phyloP scores from a whole-genome alignment of 805 yeast species.

The Candida boidinii region DNA sequence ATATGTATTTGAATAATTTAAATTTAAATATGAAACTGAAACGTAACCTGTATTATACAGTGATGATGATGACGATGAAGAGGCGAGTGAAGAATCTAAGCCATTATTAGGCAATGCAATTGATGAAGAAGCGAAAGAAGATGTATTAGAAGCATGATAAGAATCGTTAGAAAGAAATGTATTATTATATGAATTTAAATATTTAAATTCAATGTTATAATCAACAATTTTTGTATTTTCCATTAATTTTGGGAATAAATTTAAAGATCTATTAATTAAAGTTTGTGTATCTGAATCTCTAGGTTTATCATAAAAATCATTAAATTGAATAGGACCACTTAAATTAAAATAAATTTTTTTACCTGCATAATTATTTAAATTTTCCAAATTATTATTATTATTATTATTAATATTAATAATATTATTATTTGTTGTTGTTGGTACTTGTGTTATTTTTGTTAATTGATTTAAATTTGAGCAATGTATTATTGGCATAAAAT shows the following conservation, averaged over 20 bases:
- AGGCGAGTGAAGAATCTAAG: too few relatives aligned
- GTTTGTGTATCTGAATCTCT: constrained; percentile 16
- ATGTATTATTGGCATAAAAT: constrained; percentile 9
- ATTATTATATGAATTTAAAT: neutral
- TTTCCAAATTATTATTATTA: too few relatives aligned
- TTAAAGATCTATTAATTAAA: constrained; percentile 7
- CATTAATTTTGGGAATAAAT: constrained; percentile 10
- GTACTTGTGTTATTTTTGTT: constrained; percentile 10
- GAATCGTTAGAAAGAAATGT: too few relatives aligned
- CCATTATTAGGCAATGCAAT: too few relatives aligned
- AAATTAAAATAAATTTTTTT: too few relatives aligned
- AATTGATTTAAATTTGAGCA: constrained; percentile 10
- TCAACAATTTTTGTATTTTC: constrained; percentile 3
- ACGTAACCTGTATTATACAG: constrained; percentile 1
- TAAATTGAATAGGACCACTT: constrained; percentile 14
- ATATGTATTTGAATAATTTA: neutral
- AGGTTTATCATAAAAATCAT: constrained; percentile 9
- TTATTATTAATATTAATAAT: constrained; percentile 8
- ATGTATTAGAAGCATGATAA: neutral
- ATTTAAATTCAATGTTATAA: constrained; percentile 8
- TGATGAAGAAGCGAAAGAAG: neutral
- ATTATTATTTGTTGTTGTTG: too few relatives aligned
- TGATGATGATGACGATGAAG: too few relatives aligned
- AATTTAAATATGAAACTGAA: neutral
- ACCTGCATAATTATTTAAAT: too few relatives aligned